Evolutionary conservation across 2,329 filamentous ascomycete genomes (phyloP), one percentile per base, ranked within the genome.

Genomic region (Fusarium oligoseptatum): DNA sequence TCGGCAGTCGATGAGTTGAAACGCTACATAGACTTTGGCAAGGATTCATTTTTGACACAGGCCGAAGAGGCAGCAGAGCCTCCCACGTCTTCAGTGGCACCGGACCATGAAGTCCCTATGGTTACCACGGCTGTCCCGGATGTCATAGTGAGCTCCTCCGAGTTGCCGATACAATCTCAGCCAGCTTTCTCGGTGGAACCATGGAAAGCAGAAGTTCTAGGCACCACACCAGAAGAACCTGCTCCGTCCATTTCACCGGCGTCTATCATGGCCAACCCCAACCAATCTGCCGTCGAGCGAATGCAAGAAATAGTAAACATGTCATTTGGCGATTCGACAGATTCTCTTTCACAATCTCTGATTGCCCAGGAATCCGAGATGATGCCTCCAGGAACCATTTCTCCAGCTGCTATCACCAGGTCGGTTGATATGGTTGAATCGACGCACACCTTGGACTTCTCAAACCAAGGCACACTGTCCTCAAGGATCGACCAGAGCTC

Each of bases 391-490:
- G 71, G 76, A 12, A 84, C 84, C 2, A 75, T 85, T 27, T 83
- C 83, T n/a, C 80, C 83, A 6, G 83, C 84, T 20, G 83, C 82
- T 41, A 82, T 85, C 15, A 83, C 78, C 45, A 80, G 78, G 41
- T 78, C 78, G 6, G 70, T 76, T 24, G 80, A 78, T 36, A 69
- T 78, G 4, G 74, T 73, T 6, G 77, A 70, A 15, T 58, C 70
- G 17, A 66, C 70, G 2, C 75, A 78, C 4, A 63, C 77, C 4
- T 56, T 80, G 11, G 60, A 77, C 7, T 48, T 80, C 15, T 68
- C 73, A 24, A 60, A 73, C 4, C 75, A 75, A 17, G 73, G 72
- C 12, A 60, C 67, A 15, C 52, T 71, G 7, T 67, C 78, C 11
- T 73, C 76, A 3, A 66, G 65, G 20, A 56, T 72, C 6, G 74